A percentile compares a stretch with the other conserved stretches of the same genome.
Conservation (phyloP, 2,329 filamentous ascomycete genomes). For the Gnomoniopsis sp. region DNA sequence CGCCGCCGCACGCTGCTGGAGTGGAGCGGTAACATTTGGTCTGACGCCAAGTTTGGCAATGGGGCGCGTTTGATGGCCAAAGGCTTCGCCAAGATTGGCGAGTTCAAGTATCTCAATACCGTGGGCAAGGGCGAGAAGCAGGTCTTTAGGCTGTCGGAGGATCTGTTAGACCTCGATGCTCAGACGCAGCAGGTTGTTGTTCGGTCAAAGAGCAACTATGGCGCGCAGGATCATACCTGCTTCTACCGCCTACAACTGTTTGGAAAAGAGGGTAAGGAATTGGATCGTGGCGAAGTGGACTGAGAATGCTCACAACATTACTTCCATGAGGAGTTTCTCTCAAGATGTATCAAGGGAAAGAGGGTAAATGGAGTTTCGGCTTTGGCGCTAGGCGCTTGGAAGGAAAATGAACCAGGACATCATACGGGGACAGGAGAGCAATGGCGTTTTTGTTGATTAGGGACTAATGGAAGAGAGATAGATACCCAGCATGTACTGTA, state of each 20-base stretch:
- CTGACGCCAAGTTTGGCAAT: constrained; percentile 22
- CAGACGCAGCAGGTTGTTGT: constrained; percentile 52
- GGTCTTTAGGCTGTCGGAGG: constrained; percentile 49
- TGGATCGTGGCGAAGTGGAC: background rate
- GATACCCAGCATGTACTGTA: constrained; percentile 3
- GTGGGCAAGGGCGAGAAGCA: constrained; percentile 39
- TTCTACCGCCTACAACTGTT: constrained; percentile 63
- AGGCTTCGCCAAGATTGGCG: constrained; percentile 53
- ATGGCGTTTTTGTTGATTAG: background rate
- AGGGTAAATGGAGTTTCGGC: background rate
- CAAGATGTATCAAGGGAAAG: background rate
- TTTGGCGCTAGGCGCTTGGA: background rate
- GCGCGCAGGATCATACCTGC: constrained; percentile 57
- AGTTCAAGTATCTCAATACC: constrained; percentile 51
- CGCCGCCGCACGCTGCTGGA: constrained; percentile 37
- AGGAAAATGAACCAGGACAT: background rate
- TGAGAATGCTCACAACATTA: background rate
- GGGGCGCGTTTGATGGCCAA: constrained; percentile 31
- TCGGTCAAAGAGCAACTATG: constrained; percentile 56
- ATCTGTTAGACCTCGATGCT: constrained; percentile 45
- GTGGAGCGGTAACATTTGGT: constrained; percentile 42
- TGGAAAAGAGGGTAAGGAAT: constrained; percentile 34
- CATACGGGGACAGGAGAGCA: background rate
- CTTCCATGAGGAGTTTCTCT: background rate
- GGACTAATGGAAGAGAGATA: background rate